Evolutionary conservation across 495 filamentous ascomycete species (phyloP).

Genomic region (Aspergillus carlsbadensis): DNA sequence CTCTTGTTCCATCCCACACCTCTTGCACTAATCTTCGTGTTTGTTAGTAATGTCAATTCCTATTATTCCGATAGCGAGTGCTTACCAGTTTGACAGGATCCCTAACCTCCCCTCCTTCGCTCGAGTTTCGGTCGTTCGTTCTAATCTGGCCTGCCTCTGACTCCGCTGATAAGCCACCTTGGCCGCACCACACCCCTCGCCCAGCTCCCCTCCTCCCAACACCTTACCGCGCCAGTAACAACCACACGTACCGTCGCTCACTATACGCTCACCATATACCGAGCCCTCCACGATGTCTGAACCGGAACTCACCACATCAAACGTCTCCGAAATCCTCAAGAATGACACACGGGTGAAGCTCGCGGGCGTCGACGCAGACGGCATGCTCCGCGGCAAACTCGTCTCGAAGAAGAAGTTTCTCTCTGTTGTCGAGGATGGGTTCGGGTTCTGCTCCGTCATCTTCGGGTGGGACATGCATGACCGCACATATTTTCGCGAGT

Average conservation of each 20-base stretch:
- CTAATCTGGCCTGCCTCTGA: background rate
- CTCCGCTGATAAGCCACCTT: background rate
- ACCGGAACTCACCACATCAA: slow-evolving; percentile 52
- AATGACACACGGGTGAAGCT: slow-evolving; percentile 87
- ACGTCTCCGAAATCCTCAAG: slow-evolving; percentile 60
- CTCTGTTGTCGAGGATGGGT: slow-evolving; percentile 76
- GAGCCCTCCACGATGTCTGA: background rate
- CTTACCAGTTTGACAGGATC: background rate
- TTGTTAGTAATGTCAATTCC: background rate
- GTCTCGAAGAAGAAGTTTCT: slow-evolving; percentile 96
- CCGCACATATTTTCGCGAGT: slow-evolving; percentile 77
- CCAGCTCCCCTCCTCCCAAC: background rate
- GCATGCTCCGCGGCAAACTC: slow-evolving; percentile 86
- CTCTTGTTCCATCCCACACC: background rate
- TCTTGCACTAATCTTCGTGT: background rate
- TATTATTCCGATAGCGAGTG: background rate
- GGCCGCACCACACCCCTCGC: background rate
- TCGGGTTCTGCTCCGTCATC: slow-evolving; percentile 95
- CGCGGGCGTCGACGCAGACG: slow-evolving; percentile 89
- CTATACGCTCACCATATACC: background rate
- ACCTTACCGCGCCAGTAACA: background rate
- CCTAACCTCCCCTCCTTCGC: background rate
- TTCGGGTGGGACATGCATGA: slow-evolving; percentile 99
- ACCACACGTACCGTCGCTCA: no score
- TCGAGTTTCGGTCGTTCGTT: background rate